Evolutionary conservation across 2,329 filamentous ascomycete species (phyloP), one percentile per base, ranked within the genome.

Genomic region (Diaporthe sp.): DNA sequence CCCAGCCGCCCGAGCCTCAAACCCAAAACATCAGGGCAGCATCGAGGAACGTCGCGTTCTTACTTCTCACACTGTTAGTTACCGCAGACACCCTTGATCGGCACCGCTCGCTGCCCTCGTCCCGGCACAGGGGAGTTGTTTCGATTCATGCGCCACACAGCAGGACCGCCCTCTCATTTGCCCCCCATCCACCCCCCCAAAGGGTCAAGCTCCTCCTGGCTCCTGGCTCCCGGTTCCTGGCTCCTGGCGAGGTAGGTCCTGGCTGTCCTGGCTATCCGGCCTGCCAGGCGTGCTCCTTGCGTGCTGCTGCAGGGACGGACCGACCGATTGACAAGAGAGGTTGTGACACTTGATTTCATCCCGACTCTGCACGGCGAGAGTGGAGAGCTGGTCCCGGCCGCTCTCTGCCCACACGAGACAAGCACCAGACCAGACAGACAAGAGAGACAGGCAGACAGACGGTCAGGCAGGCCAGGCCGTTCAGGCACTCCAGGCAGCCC

Each of bases 71-170:
- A 68, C 47, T 53, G 63, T 68, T 50, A 39, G 44, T 39, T 68
- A 68, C 47, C 32, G 47, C 47, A 68, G 63, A 39, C 63, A 68
- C 63, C 47, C 63, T 68, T 68, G 47, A 68, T 68, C 63, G 47
- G 63, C 63, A 68, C 63, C 32, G 63, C 63, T 53, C 47, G 47
- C 63, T 68, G 63, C 47, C 47, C 47, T 68, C 63, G 44, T 68
- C 47, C 63, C 63, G 63, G 63, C 63, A 30, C 47, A 68, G 63
- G 63, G 63, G 63, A 68, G 63, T 68, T 68, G 63, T 68, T 68
- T 68, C 63, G 63, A 68, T 68, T 68, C 63, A 68, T 68, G 63
- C 63, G 63, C 63, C 63, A 68, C 63, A 53, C 44, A 68, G 63
- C 63, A 68, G 47, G 63, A 39, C 63, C 15, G 32, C 63, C 63